phyloP scores from a whole-genome alignment of 148 eudicot genomes.

The Amaranthus cruentus region DNA sequence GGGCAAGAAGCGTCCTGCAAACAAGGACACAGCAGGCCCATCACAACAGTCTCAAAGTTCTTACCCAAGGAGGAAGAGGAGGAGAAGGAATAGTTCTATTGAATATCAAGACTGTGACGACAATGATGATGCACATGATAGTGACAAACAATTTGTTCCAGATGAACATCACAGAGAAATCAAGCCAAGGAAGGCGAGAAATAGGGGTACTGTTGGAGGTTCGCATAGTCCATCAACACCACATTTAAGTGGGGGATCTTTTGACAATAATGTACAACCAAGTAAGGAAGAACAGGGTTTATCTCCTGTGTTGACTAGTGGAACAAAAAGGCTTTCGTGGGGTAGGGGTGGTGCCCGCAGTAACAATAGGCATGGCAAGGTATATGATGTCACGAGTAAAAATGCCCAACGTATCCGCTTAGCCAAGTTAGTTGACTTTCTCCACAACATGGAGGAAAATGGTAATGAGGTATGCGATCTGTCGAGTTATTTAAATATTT shows the following conservation, averaged over 20 bases:
- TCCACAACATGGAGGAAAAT: conserved; percentile 38
- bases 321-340: conserved; percentile 50
- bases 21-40: conserved; percentile 29
- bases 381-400: conserved; percentile 23
- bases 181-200: conserved; percentile 33
- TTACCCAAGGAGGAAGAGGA: conserved; percentile 34
- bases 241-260: conserved; percentile 25
- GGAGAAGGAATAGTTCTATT: conserved; percentile 21
- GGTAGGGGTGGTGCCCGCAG: conserved; percentile 48
- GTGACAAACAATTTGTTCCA: conserved; percentile 27
- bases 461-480: conserved; percentile 35
- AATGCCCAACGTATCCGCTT: conserved; percentile 33
- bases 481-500: too few relatives aligned
- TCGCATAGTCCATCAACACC: conserved; percentile 36
- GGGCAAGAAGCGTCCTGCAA: conserved; percentile 29
- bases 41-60: conserved; percentile 25
- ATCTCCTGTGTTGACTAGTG: conserved; percentile 26
- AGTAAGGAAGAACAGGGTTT: conserved; percentile 26
- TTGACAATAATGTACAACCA: conserved; percentile 32
- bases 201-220: conserved; percentile 24
- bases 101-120: conserved; percentile 36
- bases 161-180: conserved; percentile 34
- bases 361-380: conserved; percentile 20
- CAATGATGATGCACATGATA: conserved; percentile 29
- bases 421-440: conserved; percentile 40